Base-by-base conservation (phyloP, 352 stramenopile genomes). In the Globisporangium abappressorium region DNA sequence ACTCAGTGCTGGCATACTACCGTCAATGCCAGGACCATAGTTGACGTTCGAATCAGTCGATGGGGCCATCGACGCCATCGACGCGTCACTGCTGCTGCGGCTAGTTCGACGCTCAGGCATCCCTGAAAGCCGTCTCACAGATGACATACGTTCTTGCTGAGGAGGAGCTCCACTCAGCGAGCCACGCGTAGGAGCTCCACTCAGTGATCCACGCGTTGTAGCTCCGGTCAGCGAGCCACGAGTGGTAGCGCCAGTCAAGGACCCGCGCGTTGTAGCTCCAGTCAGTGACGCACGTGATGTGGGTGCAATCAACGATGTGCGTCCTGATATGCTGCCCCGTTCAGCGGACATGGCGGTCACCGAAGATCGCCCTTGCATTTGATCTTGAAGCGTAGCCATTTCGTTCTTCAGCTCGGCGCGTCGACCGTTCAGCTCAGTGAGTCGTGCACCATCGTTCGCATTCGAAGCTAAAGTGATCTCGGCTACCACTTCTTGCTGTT, bases 341-440 rank as follows among this genome's bases (percentile, higher is more conserved):
- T 79, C 75, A 0, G 36, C 57, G 6, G 68, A 61, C 26, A 77
- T 71, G 11, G 73, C 74, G 4, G 76, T 68, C 20, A 76, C 75
- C 53, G 73, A 72, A 4, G 65, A 4, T 34, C 57, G 62, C n/a
- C 58, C 49, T 24, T 62, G 65, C 18, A 70, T 51, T 60, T 70
- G 65, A 24, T 93, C 82, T 64, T 94, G 84, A 22, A 91, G 72
- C 2, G 80, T 67, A 65, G 84, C 84, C 72, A 93, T 89, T 67
- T 94, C 86, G 38, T 90, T 73, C 64, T 94, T 94, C 20, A 94
- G 65, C 47, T 87, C 72, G 5, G 85, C 59, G 41, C 86, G 86
- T 1, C 78, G 81, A 5, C 67, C 78, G 51, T 83, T 86, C 30
- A 94, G 63, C 30, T 87, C 70, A 11, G 64, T 70, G 57, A 88